Conservation (phyloP, 1,139 yeast species). For the Lodderomyces theae region DNA sequence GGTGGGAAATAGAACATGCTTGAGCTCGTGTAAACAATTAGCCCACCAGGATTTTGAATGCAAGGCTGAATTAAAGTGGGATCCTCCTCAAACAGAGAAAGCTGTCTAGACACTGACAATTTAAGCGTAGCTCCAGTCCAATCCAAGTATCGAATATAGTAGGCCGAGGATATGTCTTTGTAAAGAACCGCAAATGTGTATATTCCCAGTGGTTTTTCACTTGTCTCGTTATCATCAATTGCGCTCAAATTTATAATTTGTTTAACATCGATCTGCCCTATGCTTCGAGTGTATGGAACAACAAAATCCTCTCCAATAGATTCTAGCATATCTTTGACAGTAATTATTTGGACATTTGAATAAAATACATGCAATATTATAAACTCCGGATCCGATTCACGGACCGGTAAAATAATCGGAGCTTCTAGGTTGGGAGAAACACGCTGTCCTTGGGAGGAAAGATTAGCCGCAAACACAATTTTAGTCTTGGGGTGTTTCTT, state of each 20-base stretch:
- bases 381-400: conserved; percentile 14
- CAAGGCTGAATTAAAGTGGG: conserved; percentile 31
- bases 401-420: conserved; percentile 18
- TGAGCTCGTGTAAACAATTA: conserved; percentile 28
- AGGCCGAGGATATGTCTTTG: conserved; percentile 33
- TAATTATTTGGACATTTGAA: conserved; percentile 27
- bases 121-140: conserved; percentile 13
- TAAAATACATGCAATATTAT: conserved; percentile 30
- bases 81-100: conserved; percentile 33
- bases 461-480: conserved; percentile 11
- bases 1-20: conserved; percentile 34
- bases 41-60: conserved; percentile 23
- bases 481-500: conserved; percentile 1
- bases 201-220: neutral
- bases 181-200: conserved; percentile 29
- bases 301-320: neutral
- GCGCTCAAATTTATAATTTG: conserved; percentile 19
- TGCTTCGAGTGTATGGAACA: conserved; percentile 8
- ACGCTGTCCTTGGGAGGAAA: conserved; percentile 30
- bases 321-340: neutral
- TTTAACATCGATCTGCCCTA: conserved; percentile 32
- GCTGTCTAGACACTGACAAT: conserved; percentile 23
- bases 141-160: conserved; percentile 31
- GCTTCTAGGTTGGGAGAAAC: conserved; percentile 18
- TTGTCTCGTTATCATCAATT: neutral